Evolutionary conservation across 441 rosid genomes (phyloP), one percentile per base, ranked within the genome.

Genomic region (Pelargonium myrrhifolium): DNA sequence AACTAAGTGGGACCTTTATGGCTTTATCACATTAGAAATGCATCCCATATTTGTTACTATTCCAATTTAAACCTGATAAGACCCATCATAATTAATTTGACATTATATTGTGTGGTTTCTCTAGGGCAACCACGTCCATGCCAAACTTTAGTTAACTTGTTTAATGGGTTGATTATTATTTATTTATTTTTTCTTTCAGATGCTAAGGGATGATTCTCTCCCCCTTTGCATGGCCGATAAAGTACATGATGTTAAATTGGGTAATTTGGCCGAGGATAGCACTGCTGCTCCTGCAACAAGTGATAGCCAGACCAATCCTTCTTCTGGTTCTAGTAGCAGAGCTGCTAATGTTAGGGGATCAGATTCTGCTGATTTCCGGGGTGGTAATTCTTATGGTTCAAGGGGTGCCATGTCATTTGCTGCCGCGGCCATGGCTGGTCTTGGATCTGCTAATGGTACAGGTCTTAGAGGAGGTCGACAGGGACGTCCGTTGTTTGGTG

Each of bases 371-470:
- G 96, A 85, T 75, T 82, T 86, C 64, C 85, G 91, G 72, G 75
- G 84, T 77, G 86, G 88, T 40, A 82, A 73, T 77, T 73, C 96
- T 70, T 89, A 84, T 76, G 90, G 94, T 70, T 83, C 98, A 45
- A 88, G 96, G 80, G 98, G 97, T 71, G 94, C 96, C 18, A 87
- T 89, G 87, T 90, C 97, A 39, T 96, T 91, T 77, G 99, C 97
- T 53, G 97, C 98, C 68, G 97, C 97, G 24, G 94, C 99, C 12
- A 93, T 93, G 97, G 96, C 97, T 74, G 98, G 97, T 74, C 91
- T 93, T 73, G 96, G 96, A 73, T 82, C 96, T 78, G 82, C 90
- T 67, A 88, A 90, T 78, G 91, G 94, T 72, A 87, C 96, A 83
- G 99, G 98, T 77, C 74, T 89, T 71, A 87, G 97, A 73, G 96